Base-by-base conservation (phyloP, 371 early-diverging fungal species). In the Cokeromyces recurvatus region DNA sequence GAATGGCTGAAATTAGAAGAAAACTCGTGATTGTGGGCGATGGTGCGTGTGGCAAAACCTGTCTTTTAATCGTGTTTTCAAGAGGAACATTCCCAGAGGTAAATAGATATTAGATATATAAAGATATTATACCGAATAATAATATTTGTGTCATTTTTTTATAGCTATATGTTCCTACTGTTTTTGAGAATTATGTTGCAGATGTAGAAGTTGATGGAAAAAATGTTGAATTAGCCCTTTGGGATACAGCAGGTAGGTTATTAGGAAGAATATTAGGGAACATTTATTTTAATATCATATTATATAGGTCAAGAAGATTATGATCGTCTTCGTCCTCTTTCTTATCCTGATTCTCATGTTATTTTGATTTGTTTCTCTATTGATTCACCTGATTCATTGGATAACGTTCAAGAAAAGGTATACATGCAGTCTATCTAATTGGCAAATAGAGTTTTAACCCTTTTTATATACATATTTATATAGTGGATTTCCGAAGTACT, bases 11-110 rank as follows among this genome's bases (percentile, higher is more conserved):
- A 70, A 84, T 92, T 64, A 86, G 92, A 66, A 81, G 89, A 49
- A 97, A 97, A 75, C 81, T 97, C 54, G 96, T 96, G 44, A 90
- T 93, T 65, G 95, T 97, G 38, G 97, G 97, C 40, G 97, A 96
- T 66, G 96, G 94, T 79, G 94, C 93, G 42, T 93, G 94, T 66
- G 98, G 97, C 61, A 97, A 97, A 77, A 97, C 97, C 19, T 92
- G 92, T 70, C 76, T 96, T 59, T 81, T 96, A 59, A 94, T 95
- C 61, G 92, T 91, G 59, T 95, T 89, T 55, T 86, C 90, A 44
- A 90, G 86, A 73, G 91, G 91, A 44, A 82, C 81, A 27, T 97
- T 96, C 79, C 95, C 96, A 47, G 86, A 89, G 78, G 92, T 89
- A 69, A 48, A 21, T 15, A 8, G 5, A 11, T 29, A 29, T 29